These are phyloP conservation scores for Theileria sp. DNA, from an alignment of 169 alveolate species.

Conservation along the genomic window DNA sequence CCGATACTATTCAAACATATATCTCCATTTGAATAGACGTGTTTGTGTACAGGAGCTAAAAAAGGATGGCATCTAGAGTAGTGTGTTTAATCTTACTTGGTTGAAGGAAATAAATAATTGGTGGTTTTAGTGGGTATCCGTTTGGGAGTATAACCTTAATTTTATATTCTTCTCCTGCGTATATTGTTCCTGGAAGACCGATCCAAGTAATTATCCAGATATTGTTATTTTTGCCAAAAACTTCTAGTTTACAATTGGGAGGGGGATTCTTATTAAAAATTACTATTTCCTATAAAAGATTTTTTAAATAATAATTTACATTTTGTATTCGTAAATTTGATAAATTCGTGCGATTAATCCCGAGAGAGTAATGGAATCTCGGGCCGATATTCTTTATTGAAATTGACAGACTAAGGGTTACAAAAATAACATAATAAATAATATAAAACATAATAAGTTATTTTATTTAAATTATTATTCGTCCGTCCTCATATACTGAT, in stretches of 20 bases:
- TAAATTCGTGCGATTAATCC: conserved; percentile 55
- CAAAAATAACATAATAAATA: not conserved
- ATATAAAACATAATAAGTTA: not conserved
- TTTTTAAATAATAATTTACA: not conserved
- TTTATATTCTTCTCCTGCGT: conserved; percentile 76
- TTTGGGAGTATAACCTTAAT: conserved; percentile 77
- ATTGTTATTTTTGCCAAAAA: conserved; percentile 72
- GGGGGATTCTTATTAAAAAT: conserved; percentile 73
- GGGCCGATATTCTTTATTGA: not conserved
- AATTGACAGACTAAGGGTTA: not conserved
- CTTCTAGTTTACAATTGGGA: conserved; percentile 75
- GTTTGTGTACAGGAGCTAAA: conserved; percentile 82
- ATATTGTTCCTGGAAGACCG: conserved; percentile 77
- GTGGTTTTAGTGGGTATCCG: conserved; percentile 84
- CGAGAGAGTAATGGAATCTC: conserved; percentile 39
- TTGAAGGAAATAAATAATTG: conserved; percentile 76
- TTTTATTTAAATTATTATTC: conserved; percentile 29
- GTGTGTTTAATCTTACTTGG: conserved; percentile 59
- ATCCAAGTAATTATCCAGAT: conserved; percentile 77
- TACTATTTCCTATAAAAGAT: conserved; percentile 60
- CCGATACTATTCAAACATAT: conserved; percentile 81
- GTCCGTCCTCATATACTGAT: conserved; percentile 53
- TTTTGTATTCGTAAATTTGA: conserved; percentile 41
- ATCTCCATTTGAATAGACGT: conserved; percentile 84
- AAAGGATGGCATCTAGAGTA: not conserved